Evolutionary conservation across 352 stramenopile genomes (phyloP).

Genomic region (Blastocystis sp.): DNA sequence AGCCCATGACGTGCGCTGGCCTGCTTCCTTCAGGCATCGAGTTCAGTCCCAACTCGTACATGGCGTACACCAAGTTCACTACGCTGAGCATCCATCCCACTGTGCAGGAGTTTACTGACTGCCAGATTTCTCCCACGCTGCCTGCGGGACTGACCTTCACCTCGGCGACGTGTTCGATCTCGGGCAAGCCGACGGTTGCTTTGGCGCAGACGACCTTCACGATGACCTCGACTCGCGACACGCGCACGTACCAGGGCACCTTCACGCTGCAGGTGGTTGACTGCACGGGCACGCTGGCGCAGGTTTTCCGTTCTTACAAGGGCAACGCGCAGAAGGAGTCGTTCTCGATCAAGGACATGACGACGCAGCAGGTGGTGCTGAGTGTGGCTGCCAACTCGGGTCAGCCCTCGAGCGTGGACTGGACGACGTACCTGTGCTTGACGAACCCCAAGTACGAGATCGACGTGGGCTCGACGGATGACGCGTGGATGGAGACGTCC

Average conservation of each 20-base stretch:
- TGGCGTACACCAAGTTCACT: constrained; percentile 17
- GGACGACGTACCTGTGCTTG: constrained; percentile 4
- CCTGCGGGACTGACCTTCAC: constrained; percentile 16
- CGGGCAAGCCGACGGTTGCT: background rate
- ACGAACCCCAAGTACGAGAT: background rate
- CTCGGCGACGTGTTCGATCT: background rate
- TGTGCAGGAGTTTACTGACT: background rate
- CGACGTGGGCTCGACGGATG: background rate
- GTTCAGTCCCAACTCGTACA: background rate
- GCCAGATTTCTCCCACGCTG: background rate
- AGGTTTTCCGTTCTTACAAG: background rate
- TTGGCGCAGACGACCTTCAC: constrained; percentile 10
- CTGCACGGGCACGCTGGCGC: background rate
- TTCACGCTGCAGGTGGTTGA: background rate
- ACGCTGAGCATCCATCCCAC: background rate
- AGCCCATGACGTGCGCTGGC: constrained; percentile 29
- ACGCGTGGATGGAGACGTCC: background rate
- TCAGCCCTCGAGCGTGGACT: background rate
- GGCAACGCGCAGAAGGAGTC: background rate
- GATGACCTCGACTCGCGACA: background rate
- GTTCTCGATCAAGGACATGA: background rate
- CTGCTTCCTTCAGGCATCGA: background rate
- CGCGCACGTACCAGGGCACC: background rate
- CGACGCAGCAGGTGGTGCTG: constrained; percentile 9
- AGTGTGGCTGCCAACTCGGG: constrained; percentile 1